These are phyloP conservation scores for Pestalotiopsis sp. DNA, from an alignment of 2,329 filamentous ascomycete genomes.

Conservation along the genomic window DNA sequence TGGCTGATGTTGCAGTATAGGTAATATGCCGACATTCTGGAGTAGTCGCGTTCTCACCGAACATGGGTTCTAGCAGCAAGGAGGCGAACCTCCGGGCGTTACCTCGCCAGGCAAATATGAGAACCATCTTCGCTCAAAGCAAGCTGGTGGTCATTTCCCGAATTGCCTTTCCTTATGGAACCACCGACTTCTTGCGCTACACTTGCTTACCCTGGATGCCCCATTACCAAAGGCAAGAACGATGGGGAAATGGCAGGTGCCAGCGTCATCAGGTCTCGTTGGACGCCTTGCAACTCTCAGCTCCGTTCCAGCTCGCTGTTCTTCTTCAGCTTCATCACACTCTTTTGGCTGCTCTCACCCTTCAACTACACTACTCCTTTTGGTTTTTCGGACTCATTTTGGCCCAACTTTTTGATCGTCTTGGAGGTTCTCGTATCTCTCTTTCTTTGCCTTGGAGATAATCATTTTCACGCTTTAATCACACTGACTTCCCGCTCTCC, in stretches of 20 bases:
- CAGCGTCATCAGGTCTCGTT: not conserved
- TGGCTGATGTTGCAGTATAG: not conserved
- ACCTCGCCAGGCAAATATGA: not conserved
- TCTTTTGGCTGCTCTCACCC: conserved; percentile 20
- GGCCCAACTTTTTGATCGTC: conserved; percentile 26
- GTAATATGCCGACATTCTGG: not conserved
- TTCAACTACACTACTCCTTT: conserved; percentile 22
- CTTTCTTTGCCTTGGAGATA: conserved; percentile 12
- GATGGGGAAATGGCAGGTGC: not conserved
- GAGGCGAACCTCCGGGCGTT: not conserved
- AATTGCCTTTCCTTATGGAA: not conserved
- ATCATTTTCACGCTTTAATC: conserved; percentile 14
- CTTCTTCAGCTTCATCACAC: conserved; percentile 13
- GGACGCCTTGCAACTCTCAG: not conserved
- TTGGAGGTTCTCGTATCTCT: not conserved
- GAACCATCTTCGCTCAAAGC: not conserved
- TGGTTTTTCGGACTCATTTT: conserved; percentile 34
- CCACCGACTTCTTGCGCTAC: not conserved
- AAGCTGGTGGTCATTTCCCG: not conserved
- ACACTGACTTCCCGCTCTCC: conserved; percentile 3
- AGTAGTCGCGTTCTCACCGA: not conserved
- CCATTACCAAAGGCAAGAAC: not conserved
- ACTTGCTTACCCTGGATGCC: not conserved
- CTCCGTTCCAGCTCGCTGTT: not conserved
- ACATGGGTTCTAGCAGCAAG: not conserved